Conservation (phyloP, 2,329 filamentous ascomycete species). For the Fusarium albidum region DNA sequence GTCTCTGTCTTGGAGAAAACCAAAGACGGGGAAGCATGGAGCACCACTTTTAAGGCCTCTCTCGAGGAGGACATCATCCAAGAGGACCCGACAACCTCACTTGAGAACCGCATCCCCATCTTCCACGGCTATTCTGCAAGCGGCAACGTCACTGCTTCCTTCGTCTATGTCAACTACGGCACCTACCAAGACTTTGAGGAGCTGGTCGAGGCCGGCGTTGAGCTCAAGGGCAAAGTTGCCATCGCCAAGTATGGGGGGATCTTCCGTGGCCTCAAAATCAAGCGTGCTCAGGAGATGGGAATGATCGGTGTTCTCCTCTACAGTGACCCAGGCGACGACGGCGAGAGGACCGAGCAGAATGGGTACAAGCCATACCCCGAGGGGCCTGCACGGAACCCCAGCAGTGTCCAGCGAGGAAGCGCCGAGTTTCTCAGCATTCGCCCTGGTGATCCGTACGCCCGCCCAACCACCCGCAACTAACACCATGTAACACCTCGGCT, state of each 20-base stretch:
- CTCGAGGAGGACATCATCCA: conserved; percentile 85
- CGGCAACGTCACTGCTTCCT: conserved; percentile 88
- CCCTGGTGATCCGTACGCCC: conserved; percentile 70
- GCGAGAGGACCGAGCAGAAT: conserved; percentile 80
- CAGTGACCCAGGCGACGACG: conserved; percentile 89
- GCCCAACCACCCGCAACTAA: conserved; percentile 20
- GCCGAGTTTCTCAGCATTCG: conserved; percentile 78
- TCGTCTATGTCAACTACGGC: conserved; percentile 92
- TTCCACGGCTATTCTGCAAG: conserved; percentile 96
- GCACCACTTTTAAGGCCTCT: conserved; percentile 78
- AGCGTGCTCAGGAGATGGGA: conserved; percentile 88
- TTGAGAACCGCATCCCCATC: conserved; percentile 78
- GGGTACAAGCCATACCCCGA: conserved; percentile 82
- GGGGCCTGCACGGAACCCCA: conserved; percentile 87
- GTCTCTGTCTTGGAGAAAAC: conserved; percentile 68
- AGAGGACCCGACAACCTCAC: conserved; percentile 80
- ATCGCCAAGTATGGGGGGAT: conserved; percentile 85
- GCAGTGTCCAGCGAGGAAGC: conserved; percentile 89
- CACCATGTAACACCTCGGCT: conserved; percentile 3
- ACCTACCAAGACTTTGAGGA: conserved; percentile 88
- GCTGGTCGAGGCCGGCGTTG: conserved; percentile 76
- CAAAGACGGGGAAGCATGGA: conserved; percentile 53
- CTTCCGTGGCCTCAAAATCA: conserved; percentile 91
- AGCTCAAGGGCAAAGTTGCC: conserved; percentile 84
- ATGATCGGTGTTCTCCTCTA: conserved; percentile 89